Evolutionary conservation across 1,284 basidiomycete species (phyloP), one percentile per base, ranked within the genome.

Genomic region (Gastroboletus turbinatus): DNA sequence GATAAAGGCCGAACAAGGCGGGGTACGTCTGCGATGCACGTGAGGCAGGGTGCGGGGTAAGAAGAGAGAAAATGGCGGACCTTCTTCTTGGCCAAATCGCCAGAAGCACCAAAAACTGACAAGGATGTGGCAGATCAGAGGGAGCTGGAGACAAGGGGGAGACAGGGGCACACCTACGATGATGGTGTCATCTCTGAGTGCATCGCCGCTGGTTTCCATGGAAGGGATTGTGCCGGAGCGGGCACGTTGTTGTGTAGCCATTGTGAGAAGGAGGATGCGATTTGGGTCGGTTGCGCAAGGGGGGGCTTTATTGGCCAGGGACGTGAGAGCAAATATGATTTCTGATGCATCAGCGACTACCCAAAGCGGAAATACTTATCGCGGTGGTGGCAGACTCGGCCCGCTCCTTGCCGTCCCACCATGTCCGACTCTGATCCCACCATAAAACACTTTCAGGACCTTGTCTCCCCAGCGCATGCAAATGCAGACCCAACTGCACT

Each of bases 21-120:
- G 95, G 95, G 75, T 95, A 92, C 11, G 96, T 98, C 94, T 94
- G 63, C 21, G 44, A 53, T 50, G 33, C 5, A 40, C 3, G 4
- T 72, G 35, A 67, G 54, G 44, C 55, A 50, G 47, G 50, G 49
- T 46, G 43, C 23, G 56, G 53, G 35, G 14, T 39, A 56, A 49
- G 33, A 46, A 21, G 56, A 33, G 16, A 55, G 16, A 39, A 55
- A 59, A 42, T 1, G n/a, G 29, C 75, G 49, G 50, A 91, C 95
- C 85, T 99, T 99, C 82, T 99, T 99, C 89, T 98, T 98, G 58
- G 96, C 97, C 50, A 99, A 82, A 81, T 99, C 96, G 51, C 96
- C 96, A 57, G 94, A 97, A 23, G 96, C 96, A 59, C 97, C 97
- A 58, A 97, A 85, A 55, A 99, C 96, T 95, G 46, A 46, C 17